Evolutionary conservation across 768 basidiomycete species (phyloP).

Genomic region (Termitomyces sp.): DNA sequence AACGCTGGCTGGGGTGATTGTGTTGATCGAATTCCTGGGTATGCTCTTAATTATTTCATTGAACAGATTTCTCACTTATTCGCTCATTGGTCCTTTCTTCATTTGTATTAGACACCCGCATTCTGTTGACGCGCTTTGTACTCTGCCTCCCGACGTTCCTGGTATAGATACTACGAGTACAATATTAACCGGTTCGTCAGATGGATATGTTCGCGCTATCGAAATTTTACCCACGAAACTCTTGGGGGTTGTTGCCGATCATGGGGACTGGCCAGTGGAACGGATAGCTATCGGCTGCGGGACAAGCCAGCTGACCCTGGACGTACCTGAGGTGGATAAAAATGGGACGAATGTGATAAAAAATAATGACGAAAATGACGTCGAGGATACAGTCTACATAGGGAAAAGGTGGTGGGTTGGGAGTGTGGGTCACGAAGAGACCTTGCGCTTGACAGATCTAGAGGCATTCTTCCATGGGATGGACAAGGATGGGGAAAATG

Average conservation of each 20-base stretch:
- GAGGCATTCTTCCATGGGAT: constrained; percentile 55
- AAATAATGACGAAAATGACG: constrained; percentile 12
- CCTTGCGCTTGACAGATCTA: constrained; percentile 79
- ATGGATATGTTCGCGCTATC: constrained; percentile 84
- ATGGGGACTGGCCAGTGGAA: constrained; percentile 90
- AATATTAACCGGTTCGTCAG: constrained; percentile 86
- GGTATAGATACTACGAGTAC: constrained; percentile 60
- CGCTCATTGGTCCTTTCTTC: background rate
- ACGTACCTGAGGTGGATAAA: constrained; percentile 12
- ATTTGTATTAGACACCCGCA: constrained; percentile 70
- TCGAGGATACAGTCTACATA: constrained; percentile 12
- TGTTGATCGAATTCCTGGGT: constrained; percentile 88
- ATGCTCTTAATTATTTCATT: constrained; percentile 16
- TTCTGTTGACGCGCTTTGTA: constrained; percentile 83
- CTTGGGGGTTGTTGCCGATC: constrained; percentile 85
- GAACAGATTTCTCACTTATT: background rate
- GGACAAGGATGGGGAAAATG: background rate
- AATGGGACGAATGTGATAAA: constrained; percentile 5
- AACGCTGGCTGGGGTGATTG: constrained; percentile 88
- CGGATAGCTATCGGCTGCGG: constrained; percentile 62
- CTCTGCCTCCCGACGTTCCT: constrained; percentile 57
- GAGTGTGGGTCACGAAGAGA: constrained; percentile 88
- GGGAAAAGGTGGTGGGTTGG: constrained; percentile 79
- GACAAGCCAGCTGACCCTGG: constrained; percentile 24
- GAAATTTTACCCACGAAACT: constrained; percentile 87